Percentiles rank a stretch among this genome's conserved stretches.
These are phyloP conservation scores for Trichophyton verrucosum DNA, from an alignment of 2,329 filamentous ascomycete species.

Conservation along the genomic window DNA sequence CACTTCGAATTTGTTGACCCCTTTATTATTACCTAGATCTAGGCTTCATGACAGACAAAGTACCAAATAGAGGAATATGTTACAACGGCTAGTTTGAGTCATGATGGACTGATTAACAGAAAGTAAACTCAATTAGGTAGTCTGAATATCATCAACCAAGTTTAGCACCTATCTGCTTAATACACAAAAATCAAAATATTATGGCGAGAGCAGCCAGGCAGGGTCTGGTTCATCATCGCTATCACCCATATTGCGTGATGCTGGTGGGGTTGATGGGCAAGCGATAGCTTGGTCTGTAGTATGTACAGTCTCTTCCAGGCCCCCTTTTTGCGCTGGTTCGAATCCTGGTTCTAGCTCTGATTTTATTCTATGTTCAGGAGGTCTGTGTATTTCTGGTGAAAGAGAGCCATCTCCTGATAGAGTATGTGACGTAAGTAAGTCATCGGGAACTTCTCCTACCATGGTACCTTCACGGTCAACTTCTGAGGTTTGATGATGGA, in stretches of 20 bases:
- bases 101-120: too few species aligned
- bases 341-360: too few species aligned
- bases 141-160: too few species aligned
- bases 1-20: too few species aligned
- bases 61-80: too few species aligned
- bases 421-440: constrained; percentile 23
- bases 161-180: too few species aligned
- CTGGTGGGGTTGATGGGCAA: not conserved
- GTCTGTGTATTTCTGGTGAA: not conserved
- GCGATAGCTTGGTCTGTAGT: not conserved
- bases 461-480: constrained; percentile 20
- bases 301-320: not conserved
- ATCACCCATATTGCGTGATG: constrained; percentile 13
- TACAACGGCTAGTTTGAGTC: too few species aligned
- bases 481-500: constrained; percentile 6
- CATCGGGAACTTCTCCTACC: constrained; percentile 25
- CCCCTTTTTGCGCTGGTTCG: too few species aligned
- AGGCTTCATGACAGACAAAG: too few species aligned
- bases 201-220: constrained; percentile 27
- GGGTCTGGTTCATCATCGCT: constrained; percentile 35
- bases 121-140: too few species aligned
- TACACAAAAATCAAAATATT: not conserved
- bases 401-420: not conserved
- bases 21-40: too few species aligned
- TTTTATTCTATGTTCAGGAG: too few species aligned